Percentiles rank a stretch among this genome's conserved stretches.
Conservation (phyloP, 192 early-diverging fungal species). For the Rhizoclosmatium sp. region DNA sequence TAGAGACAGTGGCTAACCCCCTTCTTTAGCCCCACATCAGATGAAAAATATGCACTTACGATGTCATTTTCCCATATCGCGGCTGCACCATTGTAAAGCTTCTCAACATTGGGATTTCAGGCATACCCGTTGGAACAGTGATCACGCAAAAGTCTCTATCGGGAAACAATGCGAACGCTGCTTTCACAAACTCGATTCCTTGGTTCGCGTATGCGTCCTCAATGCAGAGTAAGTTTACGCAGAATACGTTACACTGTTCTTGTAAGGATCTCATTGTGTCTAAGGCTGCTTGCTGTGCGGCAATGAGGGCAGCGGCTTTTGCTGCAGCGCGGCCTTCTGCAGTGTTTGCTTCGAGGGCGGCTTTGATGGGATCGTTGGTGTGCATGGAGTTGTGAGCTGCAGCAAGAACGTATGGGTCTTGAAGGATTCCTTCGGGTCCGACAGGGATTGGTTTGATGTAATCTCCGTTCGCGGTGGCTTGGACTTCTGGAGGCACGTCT, state of each 20-base stretch:
- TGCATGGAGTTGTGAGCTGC: slow-evolving; percentile 9
- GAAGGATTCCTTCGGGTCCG: slow-evolving; percentile 8
- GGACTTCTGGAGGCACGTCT: slow-evolving; percentile 45
- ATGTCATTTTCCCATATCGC: slow-evolving; percentile 39
- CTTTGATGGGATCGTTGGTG: slow-evolving; percentile 30
- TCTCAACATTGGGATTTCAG: slow-evolving; percentile 53
- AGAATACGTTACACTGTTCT: slow-evolving; percentile 53
- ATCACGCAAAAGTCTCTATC: slow-evolving; percentile 63
- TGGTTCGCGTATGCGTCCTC: slow-evolving; percentile 53
- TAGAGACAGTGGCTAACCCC: slow-evolving; percentile 51
- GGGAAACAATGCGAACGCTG: slow-evolving; percentile 52
- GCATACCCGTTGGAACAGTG: slow-evolving; percentile 47
- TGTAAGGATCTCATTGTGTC: slow-evolving; percentile 24
- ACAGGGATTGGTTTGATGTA: slow-evolving; percentile 27
- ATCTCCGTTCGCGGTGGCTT: slow-evolving; percentile 23
- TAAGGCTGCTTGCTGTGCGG: slow-evolving; percentile 36
- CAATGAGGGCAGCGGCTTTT: slow-evolving; percentile 32
- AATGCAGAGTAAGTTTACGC: slow-evolving; percentile 58
- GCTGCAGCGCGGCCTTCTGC: slow-evolving; percentile 31
- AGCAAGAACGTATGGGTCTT: slow-evolving; percentile 17
- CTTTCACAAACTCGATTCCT: slow-evolving; percentile 51
- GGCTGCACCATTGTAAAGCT: slow-evolving; percentile 41
- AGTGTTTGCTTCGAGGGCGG: slow-evolving; percentile 38
- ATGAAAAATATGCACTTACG: slow-evolving; percentile 33
- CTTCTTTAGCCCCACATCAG: background rate